Percentiles rank a stretch among this genome's conserved stretches.
Evolutionary conservation across 2,329 filamentous ascomycete species (phyloP).

Genomic region (Exophiala aquamarina): DNA sequence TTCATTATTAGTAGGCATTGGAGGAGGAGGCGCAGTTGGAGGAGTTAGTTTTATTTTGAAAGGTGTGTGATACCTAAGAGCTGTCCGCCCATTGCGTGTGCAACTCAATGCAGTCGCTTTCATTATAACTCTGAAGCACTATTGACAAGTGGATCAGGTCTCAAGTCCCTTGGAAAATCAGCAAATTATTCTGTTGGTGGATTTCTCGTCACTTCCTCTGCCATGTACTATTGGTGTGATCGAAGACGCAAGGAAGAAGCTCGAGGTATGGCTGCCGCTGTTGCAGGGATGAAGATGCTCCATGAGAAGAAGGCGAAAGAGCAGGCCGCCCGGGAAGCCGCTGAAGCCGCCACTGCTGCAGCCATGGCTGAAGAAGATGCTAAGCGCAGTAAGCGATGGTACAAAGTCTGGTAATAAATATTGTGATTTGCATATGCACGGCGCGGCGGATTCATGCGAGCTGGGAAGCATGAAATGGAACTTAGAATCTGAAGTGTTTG

Average conservation of each 20-base stretch:
- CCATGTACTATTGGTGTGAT: slow-evolving; percentile 82
- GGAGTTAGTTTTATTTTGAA: slow-evolving; percentile 71
- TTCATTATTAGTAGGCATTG: slow-evolving; percentile 80
- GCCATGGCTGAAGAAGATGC: slow-evolving; percentile 35
- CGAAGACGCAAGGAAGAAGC: slow-evolving; percentile 71
- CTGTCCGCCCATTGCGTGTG: too few species aligned
- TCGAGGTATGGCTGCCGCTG: slow-evolving; percentile 78
- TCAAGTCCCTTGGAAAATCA: slow-evolving; percentile 13
- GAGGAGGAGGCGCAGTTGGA: slow-evolving; percentile 72
- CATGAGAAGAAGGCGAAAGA: slow-evolving; percentile 62
- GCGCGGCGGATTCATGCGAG: slow-evolving; percentile 5
- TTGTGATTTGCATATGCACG: slow-evolving; percentile 26
- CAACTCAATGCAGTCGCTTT: slow-evolving; percentile 15
- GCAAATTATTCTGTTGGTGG: slow-evolving; percentile 84
- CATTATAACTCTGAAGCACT: slow-evolving; percentile 6
- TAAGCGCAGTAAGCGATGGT: slow-evolving; percentile 45
- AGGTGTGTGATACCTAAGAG: slow-evolving; percentile 64
- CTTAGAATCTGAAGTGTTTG: too few species aligned
- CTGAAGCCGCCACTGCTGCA: slow-evolving; percentile 33
- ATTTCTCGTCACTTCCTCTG: slow-evolving; percentile 68
- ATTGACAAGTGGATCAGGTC: slow-evolving; percentile 3
- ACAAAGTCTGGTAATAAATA: slow-evolving; percentile 46
- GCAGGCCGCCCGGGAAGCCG: slow-evolving; percentile 38
- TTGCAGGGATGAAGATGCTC: slow-evolving; percentile 77
- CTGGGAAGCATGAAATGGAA: too few species aligned